A percentile compares a stretch with the other conserved stretches of the same genome.
Conservation (phyloP, 208 protist species). For the Trypanosoma melophagium region DNA sequence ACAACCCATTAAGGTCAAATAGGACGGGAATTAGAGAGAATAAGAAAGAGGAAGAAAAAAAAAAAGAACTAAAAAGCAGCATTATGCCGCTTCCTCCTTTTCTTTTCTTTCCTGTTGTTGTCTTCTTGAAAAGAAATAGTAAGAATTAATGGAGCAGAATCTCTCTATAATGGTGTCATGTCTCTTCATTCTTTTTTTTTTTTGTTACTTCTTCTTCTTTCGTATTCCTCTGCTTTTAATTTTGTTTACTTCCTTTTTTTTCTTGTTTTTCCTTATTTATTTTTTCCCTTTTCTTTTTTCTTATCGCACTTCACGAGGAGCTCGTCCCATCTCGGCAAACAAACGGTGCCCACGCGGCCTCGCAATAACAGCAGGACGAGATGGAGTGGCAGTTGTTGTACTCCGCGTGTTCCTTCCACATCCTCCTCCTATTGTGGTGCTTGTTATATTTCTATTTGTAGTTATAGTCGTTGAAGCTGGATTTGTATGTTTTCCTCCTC, state of each 20-base stretch:
- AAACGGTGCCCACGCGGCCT: slow-evolving; percentile 18
- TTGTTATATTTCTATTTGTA: neutral
- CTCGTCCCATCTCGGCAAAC: slow-evolving; percentile 23
- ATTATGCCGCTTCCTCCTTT: too few species aligned
- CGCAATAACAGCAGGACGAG: slow-evolving; percentile 2
- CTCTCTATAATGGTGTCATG: neutral
- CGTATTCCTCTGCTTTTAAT: too few species aligned
- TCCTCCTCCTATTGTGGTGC: too few species aligned
- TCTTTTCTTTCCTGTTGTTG: too few species aligned
- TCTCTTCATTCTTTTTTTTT: too few species aligned
- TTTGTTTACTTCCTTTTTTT: neutral
- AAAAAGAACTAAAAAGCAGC: neutral
- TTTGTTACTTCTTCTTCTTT: too few species aligned
- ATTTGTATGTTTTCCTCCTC: neutral
- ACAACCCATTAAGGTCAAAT: neutral
- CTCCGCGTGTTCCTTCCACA: neutral
- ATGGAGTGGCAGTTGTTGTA: neutral
- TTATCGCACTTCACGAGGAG: slow-evolving; percentile 1
- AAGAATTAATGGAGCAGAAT: too few species aligned
- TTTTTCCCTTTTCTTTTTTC: neutral
- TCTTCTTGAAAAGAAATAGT: too few species aligned
- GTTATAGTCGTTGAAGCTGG: neutral
- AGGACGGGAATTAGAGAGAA: neutral
- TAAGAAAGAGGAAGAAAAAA: neutral
- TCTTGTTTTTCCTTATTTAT: neutral